Evolutionary conservation across 2,329 filamentous ascomycete species (phyloP).

Genomic region (Aspergillus sp.): DNA sequence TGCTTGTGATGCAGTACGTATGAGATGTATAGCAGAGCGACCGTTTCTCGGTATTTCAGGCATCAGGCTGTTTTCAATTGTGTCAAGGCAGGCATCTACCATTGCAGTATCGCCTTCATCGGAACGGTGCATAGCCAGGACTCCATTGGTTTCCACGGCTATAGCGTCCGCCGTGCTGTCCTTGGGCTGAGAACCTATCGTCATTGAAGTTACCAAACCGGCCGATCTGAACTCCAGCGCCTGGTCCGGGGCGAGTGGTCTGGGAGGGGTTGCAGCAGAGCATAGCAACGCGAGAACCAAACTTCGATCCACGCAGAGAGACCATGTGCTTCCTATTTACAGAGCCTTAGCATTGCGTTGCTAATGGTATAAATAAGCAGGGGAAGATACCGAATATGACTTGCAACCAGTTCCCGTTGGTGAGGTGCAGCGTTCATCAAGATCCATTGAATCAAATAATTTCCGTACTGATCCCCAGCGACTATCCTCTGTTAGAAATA

Average conservation of each 20-base stretch:
- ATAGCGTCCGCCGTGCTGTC: conserved; percentile 38
- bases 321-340: conserved; percentile 85
- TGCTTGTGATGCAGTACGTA: too few species aligned
- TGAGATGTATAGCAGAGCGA: too few species aligned
- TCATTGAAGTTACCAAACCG: conserved; percentile 54
- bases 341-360: background rate
- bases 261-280: conserved; percentile 94
- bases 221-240: conserved; percentile 65
- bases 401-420: conserved; percentile 88
- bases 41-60: too few species aligned
- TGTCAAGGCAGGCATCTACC: too few species aligned
- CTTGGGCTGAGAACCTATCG: conserved; percentile 34
- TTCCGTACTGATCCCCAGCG: conserved; percentile 96
- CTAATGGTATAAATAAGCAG: background rate
- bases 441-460: conserved; percentile 97
- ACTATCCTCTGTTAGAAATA: conserved; percentile 44
- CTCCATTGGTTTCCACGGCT: conserved; percentile 37
- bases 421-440: conserved; percentile 81
- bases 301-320: conserved; percentile 95
- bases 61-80: too few species aligned
- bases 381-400: conserved; percentile 68
- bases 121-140: conserved; percentile 35
- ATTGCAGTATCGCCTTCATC: conserved; percentile 20
- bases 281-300: conserved; percentile 97
- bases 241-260: conserved; percentile 83